These are phyloP conservation scores for Zizania latifolia DNA, from an alignment of 176 grass and related monocot genomes.

Conservation along the genomic window DNA sequence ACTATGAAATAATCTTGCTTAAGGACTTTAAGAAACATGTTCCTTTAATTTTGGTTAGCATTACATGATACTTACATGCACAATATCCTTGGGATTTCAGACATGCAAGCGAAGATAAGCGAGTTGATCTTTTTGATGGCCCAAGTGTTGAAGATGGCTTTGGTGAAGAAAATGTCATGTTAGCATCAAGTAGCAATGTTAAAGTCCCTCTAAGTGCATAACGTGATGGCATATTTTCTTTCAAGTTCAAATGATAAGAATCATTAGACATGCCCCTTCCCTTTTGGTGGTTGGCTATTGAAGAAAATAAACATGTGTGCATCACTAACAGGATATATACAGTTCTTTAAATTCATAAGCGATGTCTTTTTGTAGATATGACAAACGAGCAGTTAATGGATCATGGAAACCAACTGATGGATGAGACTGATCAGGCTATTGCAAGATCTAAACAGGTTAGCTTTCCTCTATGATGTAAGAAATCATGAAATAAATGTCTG, in stretches of 20 bases:
- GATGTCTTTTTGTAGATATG: slow-evolving; percentile 46
- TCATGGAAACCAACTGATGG: slow-evolving; percentile 60
- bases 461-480: slow-evolving; percentile 5
- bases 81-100: slow-evolving; percentile 33
- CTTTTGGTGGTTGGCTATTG: background rate
- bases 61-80: background rate
- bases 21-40: background rate
- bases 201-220: background rate
- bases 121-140: slow-evolving; percentile 78
- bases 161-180: slow-evolving; percentile 58
- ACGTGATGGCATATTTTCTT: background rate
- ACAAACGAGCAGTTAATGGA: slow-evolving; percentile 86
- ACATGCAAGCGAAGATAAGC: slow-evolving; percentile 76
- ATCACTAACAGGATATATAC: background rate
- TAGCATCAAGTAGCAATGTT: slow-evolving; percentile 63
- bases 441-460: slow-evolving; percentile 59
- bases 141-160: slow-evolving; percentile 59
- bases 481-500: background rate
- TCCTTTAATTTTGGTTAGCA: no score
- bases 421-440: slow-evolving; percentile 91
- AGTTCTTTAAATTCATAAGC: background rate
- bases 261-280: background rate
- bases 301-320: background rate
- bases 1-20: background rate
- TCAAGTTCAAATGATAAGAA: background rate